Evolutionary conservation across 1,139 yeast species (phyloP), one percentile per base, ranked within the genome.

Genomic region (Entelexis sorbosivorans): DNA sequence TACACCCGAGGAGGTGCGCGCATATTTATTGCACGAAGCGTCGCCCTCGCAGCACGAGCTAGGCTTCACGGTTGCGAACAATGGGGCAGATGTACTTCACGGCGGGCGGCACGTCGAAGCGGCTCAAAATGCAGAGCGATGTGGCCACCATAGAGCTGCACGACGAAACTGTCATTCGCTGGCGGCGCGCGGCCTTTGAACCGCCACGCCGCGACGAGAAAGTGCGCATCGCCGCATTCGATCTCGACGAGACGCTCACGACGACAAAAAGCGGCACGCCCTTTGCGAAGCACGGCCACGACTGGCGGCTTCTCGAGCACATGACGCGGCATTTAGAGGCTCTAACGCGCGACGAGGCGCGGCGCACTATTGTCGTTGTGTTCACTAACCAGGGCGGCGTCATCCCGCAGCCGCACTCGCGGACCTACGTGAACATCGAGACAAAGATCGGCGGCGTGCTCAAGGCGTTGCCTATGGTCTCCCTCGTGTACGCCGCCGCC

Each of bases 321-420:
- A 59, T 59, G 6, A 71, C 73, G 4, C 51, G 64, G 0, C 56
- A 20, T 8, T 29, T 53, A 17, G 52, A 64, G 0, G 56, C 29
- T 6, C 36, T 52, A 22, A 22, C 26, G 6, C 16, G 24, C 5
- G 29, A 43, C 34, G 24, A 43, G 24, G 19, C 61, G 7, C 70
- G 60, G 48, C 44, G 49, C 17, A 50, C 69, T 56, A 36, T 73
- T 1, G 64, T 87, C 5, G 91, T 81, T 14, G 75, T 91, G 1
- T 85, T 91, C 63, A 78, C 96, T 2, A 91, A 91, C 63, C 98
- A 91, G 63, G 95, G 89, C n/a, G 78, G 76, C 0, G 75, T 79
- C 1, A 61, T 74, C 3, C 67, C 69, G 5, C 66, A 69, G 6
- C 61, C 62, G 10, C 65, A 68, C 14, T 71, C 78, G 3, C 82